phyloP scores from a whole-genome alignment of 768 basidiomycete species.

The Lentinula aciculospora region DNA sequence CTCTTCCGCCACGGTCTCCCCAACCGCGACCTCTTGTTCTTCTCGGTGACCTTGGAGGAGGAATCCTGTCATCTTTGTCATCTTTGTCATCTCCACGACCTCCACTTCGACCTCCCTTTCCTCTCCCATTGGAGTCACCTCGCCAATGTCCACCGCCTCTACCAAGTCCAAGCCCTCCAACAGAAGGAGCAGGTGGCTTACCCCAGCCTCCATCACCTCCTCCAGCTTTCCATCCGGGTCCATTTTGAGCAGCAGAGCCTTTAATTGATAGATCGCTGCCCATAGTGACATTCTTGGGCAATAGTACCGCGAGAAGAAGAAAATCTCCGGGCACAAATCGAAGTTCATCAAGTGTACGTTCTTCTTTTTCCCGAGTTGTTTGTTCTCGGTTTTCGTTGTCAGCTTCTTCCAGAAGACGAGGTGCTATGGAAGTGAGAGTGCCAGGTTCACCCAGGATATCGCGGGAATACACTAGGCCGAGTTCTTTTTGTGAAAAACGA shows the following conservation, averaged over 20 bases:
- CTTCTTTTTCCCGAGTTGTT: slow-evolving; percentile 49
- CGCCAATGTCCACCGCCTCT: slow-evolving; percentile 72
- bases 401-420: slow-evolving; percentile 52
- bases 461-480: slow-evolving; percentile 77
- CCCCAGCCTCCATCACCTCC: slow-evolving; percentile 45
- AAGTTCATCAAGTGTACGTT: slow-evolving; percentile 73
- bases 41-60: slow-evolving; percentile 43
- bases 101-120: slow-evolving; percentile 40
- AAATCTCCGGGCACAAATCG: slow-evolving; percentile 80
- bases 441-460: slow-evolving; percentile 83
- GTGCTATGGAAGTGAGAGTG: slow-evolving; percentile 47
- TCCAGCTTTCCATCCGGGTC: slow-evolving; percentile 18
- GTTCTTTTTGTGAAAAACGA: slow-evolving; percentile 68
- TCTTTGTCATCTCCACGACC: slow-evolving; percentile 19
- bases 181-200: slow-evolving; percentile 20
- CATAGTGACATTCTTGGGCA: slow-evolving; percentile 60
- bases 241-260: slow-evolving; percentile 31
- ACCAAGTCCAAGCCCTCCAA: slow-evolving; percentile 25
- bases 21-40: slow-evolving; percentile 32
- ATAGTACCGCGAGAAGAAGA: slow-evolving; percentile 64
- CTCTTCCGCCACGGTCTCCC: slow-evolving; percentile 34
- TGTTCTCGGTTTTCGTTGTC: slow-evolving; percentile 27
- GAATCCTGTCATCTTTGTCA: slow-evolving; percentile 39
- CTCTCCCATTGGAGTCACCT: slow-evolving; percentile 53
- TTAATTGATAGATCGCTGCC: slow-evolving; percentile 51